Conservation (phyloP, 768 basidiomycete species). For the Kwoniella heveanensis region DNA sequence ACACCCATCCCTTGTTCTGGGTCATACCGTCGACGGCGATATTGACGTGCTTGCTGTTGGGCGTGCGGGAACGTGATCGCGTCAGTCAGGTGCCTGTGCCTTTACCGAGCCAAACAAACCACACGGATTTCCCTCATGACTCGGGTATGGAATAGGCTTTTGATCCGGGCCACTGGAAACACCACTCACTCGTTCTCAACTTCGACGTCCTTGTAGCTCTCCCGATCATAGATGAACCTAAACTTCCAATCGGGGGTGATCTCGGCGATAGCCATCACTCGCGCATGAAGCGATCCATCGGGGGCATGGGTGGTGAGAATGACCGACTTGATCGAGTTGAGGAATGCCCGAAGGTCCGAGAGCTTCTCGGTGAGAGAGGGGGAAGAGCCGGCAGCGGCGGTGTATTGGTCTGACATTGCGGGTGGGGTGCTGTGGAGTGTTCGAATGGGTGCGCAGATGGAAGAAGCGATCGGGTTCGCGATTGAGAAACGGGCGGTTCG, state of each 20-base stretch:
- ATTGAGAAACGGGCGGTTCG: background rate
- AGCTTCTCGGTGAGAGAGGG: constrained; percentile 60
- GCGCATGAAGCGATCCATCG: constrained; percentile 72
- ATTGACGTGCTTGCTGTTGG: constrained; percentile 69
- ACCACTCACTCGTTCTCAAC: constrained; percentile 53
- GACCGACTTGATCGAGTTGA: constrained; percentile 67
- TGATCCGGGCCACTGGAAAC: no score
- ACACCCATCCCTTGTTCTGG: constrained; percentile 74
- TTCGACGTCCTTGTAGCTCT: constrained; percentile 47
- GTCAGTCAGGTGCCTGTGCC: constrained; percentile 11
- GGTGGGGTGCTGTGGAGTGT: constrained; percentile 27
- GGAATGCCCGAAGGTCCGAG: constrained; percentile 65
- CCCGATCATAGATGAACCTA: constrained; percentile 52
- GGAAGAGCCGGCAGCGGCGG: constrained; percentile 60
- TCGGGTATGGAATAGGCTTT: no score
- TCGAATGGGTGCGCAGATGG: constrained; percentile 4
- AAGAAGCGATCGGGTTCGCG: background rate
- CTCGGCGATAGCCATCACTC: constrained; percentile 73
- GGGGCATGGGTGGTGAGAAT: constrained; percentile 76
- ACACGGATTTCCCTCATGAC: no score
- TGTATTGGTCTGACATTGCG: constrained; percentile 65
- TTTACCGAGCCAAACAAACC: no score
- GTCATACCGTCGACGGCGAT: constrained; percentile 69
- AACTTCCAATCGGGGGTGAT: constrained; percentile 58
- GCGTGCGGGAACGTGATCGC: background rate